Evolutionary conservation across 768 basidiomycete genomes (phyloP), one percentile per base, ranked within the genome.

Genomic region (Boletus huronensis): DNA sequence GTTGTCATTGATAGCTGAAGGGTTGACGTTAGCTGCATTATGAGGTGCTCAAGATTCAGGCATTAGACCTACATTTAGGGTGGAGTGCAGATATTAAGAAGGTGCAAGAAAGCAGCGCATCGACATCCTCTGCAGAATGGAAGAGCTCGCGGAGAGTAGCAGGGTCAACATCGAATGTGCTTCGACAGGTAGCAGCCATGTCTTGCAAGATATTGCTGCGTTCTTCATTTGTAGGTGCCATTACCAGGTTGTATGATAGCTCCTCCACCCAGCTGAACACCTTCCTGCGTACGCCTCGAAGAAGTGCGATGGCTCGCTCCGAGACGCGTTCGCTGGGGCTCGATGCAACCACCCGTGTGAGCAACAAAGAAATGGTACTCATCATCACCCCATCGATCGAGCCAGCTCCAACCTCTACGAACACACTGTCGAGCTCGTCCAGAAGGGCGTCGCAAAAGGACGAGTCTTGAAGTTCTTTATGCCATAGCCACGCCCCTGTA

Each of bases 61-160:
- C 19, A 50, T 28, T 2, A 3, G 19, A 48, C 39, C 6, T 6
- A 42, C 57, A 1, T 4, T 28, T 3, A 0, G 61, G 58, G 6
- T 32, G 46, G 40, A 64, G 60, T 28, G 61, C 58, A 21, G 53
- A 42, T 3, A 69, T 51, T 1, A 62, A 50, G 49, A 73, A 54
- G 5, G 58, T 45, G 31, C 70, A 70, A 25, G 68, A 59, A 13
- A 63, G 57, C 0, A 23, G 0, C 0, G 21, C 21, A 23, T 23
- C 13, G 9, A 40, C 21, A 9, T 40, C 39, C 39, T 23, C 39
- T 14, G 39, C 39, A 23, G 39, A 40, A 40, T 23, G 39, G 39
- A 40, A 23, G 11, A 40, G 19, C 21, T 21, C 10, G 21, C 5
- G 6, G 23, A 23, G 14, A 41, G 21, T 41, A 41, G 23, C 13